phyloP scores from a whole-genome alignment of 1,284 basidiomycete genomes.

The Cutaneotrichosporon mucoides region DNA sequence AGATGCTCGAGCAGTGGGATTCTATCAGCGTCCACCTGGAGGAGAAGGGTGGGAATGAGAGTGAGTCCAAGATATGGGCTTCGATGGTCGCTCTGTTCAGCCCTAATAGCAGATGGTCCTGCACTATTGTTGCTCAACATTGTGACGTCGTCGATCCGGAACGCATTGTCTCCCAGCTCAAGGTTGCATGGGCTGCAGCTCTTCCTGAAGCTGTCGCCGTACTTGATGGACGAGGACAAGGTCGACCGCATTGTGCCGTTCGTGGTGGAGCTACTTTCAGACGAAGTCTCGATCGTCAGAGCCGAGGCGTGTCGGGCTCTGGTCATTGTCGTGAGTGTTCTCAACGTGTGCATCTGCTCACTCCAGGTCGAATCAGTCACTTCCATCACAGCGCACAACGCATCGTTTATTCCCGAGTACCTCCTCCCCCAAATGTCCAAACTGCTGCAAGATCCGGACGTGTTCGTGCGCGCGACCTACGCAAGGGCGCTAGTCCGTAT shows the following conservation, averaged over 20 bases:
- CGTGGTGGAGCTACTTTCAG: conserved; percentile 79
- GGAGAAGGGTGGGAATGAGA: conserved; percentile 23
- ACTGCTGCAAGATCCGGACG: conserved; percentile 74
- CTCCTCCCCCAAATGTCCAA: conserved; percentile 85
- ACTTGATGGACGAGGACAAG: conserved; percentile 91
- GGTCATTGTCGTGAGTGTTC: conserved; percentile 64
- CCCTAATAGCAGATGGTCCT: conserved; percentile 60
- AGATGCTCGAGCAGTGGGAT: conserved; percentile 45
- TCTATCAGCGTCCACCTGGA: conserved; percentile 40
- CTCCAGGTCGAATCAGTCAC: conserved; percentile 73
- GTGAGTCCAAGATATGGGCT: conserved; percentile 21
- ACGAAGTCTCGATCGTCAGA: conserved; percentile 76
- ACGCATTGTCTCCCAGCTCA: conserved; percentile 79
- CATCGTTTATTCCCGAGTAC: conserved; percentile 82
- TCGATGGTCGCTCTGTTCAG: no score
- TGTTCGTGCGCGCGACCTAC: conserved; percentile 83
- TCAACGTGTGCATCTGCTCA: not conserved
- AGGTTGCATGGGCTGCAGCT: conserved; percentile 82
- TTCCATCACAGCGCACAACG: conserved; percentile 85
- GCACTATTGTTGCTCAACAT: conserved; percentile 76
- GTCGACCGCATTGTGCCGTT: conserved; percentile 92
- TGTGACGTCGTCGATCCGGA: conserved; percentile 84
- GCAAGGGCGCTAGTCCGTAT: conserved; percentile 81
- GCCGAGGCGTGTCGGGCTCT: conserved; percentile 72
- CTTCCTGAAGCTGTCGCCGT: conserved; percentile 75